These are phyloP conservation scores for Penicillium sclerotiorum DNA, from an alignment of 2,329 filamentous ascomycete genomes.

Conservation along the genomic window DNA sequence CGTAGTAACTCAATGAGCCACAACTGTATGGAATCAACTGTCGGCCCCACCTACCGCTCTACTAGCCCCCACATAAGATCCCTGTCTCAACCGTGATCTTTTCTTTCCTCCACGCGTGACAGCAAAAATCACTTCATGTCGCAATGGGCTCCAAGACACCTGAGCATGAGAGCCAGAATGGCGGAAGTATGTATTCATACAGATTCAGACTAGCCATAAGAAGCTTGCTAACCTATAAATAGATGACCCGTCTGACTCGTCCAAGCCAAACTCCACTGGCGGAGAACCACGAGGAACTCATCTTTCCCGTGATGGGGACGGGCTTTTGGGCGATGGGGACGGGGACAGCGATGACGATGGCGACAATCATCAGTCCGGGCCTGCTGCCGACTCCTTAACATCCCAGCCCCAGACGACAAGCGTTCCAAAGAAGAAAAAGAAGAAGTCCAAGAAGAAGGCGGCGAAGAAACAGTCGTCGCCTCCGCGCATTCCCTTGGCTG, in stretches of 20 bases:
- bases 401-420: conserved; percentile 38
- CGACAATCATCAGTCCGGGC: conserved; percentile 16
- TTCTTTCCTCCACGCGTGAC: background rate
- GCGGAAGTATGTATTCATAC: conserved; percentile 33
- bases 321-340: conserved; percentile 40
- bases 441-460: conserved; percentile 52
- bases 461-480: conserved; percentile 46
- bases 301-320: conserved; percentile 48
- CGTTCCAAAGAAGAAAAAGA: conserved; percentile 41
- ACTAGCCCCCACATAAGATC: background rate
- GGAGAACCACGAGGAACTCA: conserved; percentile 49
- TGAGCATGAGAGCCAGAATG: conserved; percentile 38
- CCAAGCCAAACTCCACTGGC: conserved; percentile 30
- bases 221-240: conserved; percentile 3
- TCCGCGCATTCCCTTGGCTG: conserved; percentile 49
- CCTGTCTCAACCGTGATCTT: background rate
- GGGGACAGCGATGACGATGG: conserved; percentile 27
- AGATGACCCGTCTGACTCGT: conserved; percentile 28
- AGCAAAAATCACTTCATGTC: conserved; percentile 21
- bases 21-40: too few species aligned
- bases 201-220: background rate
- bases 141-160: conserved; percentile 47
- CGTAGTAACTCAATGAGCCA: too few species aligned
- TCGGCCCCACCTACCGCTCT: conserved; percentile 11
- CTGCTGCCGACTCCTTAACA: conserved; percentile 23